Evolutionary conservation across 495 filamentous ascomycete species (phyloP), one percentile per base, ranked within the genome.

Genomic region (Penicillium crystallinum): DNA sequence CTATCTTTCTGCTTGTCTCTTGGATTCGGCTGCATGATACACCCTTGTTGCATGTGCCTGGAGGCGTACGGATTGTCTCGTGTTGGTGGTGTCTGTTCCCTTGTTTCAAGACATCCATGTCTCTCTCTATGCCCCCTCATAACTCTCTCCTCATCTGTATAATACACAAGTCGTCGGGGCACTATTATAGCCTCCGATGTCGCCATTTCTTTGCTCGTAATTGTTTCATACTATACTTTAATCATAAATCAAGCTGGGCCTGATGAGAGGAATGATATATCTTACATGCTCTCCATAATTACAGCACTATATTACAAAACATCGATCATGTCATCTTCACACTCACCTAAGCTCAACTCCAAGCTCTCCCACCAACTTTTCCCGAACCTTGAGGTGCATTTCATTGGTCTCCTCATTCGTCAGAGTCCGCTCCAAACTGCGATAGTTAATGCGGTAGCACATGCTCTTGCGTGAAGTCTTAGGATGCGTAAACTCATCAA

Each of bases 391-490:
- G 12, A 82, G 75, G 69, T 98, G 92, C 58, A 95, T 67, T 21
- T 73, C 70, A 65, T 95, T 95, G 4, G 80, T 76, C 73, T 95
- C 87, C 44, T 75, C 73, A 47, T 90, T 92, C 22, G 81, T 93
- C 69, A 98, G 71, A 7, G 95, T 98, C 57, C 82, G 78, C 70
- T 97, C 92, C 58, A 96, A 68, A 64, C 89, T 91, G 36, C 91
- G 77, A 62, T 97, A 98, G 64, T 90, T 92, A 60, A 97, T 86
- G 56, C 93, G 74, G 63, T 97, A 98, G 73, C 90, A 96, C 72
- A 91, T 66, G 65, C 90, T 96, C 76, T 80, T 84, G 59, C 88
- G 73, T 12, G 81, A 79, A 40, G 88, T 91, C 69, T 86, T 88
- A n/a, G 91, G 91, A 71, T 97, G 90, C 33, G 77, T 81, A 63